Percentiles rank a stretch among this genome's conserved stretches.
Evolutionary conservation across 306 rosid species (phyloP).

Genomic region (Cicer judaicum): DNA sequence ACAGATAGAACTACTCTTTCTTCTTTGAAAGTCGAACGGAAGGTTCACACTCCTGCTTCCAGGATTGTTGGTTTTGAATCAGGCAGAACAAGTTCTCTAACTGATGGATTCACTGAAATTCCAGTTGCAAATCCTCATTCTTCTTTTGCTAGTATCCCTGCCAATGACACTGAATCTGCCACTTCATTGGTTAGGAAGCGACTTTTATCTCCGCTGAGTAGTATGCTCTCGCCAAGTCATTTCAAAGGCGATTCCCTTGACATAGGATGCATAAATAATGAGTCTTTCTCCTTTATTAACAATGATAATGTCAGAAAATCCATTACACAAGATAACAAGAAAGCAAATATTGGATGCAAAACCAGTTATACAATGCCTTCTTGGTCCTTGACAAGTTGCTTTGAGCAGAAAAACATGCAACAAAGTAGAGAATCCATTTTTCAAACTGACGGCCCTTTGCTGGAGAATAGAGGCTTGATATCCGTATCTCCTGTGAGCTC

Average conservation of each 20-base stretch:
- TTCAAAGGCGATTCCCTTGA: constrained; percentile 74
- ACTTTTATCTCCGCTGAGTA: constrained; percentile 77
- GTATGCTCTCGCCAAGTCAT: constrained; percentile 74
- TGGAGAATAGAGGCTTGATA: constrained; percentile 46
- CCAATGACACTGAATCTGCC: constrained; percentile 56
- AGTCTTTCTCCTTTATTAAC: constrained; percentile 41
- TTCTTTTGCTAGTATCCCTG: constrained; percentile 39
- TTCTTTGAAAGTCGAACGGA: constrained; percentile 56
- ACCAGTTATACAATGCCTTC: constrained; percentile 50
- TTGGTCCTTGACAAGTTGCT: constrained; percentile 61
- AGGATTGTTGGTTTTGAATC: constrained; percentile 91
- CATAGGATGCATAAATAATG: constrained; percentile 60
- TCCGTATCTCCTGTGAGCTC: constrained; percentile 56
- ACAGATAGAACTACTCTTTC: constrained; percentile 50
- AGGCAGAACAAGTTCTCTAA: constrained; percentile 53
- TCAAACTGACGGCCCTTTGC: constrained; percentile 66
- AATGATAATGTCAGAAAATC: constrained; percentile 47
- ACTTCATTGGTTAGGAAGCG: constrained; percentile 82
- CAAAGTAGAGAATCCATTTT: constrained; percentile 45
- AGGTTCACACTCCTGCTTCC: constrained; percentile 71
- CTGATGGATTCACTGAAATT: constrained; percentile 51
- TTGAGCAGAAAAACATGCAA: constrained; percentile 52
- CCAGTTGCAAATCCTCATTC: constrained; percentile 48
- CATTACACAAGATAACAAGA: constrained; percentile 71
- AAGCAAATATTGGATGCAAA: constrained; percentile 82